Percentiles rank a stretch among this genome's conserved stretches.
These are phyloP conservation scores for Corymbia maculata DNA, from an alignment of 345 rosid species.

Conservation along the genomic window DNA sequence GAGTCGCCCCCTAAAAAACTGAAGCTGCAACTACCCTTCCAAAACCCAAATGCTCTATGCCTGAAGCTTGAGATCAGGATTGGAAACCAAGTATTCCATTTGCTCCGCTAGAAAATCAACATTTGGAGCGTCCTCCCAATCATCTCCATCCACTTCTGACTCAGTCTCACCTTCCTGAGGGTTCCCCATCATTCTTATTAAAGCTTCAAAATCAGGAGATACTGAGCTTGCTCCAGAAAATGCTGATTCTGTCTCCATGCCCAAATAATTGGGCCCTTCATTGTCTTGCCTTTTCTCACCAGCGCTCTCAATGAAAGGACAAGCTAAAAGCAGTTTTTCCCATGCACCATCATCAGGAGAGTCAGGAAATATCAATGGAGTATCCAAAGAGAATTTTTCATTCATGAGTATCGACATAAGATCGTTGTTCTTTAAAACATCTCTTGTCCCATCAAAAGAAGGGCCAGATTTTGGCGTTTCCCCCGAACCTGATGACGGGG, in stretches of 20 bases:
- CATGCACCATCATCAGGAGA: constrained; percentile 63
- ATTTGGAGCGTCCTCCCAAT: constrained; percentile 21
- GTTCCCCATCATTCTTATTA: constrained; percentile 42
- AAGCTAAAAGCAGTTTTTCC: constrained; percentile 59
- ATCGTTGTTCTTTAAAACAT: constrained; percentile 52
- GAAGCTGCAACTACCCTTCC: background rate
- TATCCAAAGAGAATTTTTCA: constrained; percentile 30
- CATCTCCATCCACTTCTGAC: constrained; percentile 15
- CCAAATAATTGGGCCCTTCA: constrained; percentile 14
- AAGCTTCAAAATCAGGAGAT: constrained; percentile 25
- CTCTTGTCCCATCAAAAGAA: constrained; percentile 33
- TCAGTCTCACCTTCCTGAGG: constrained; percentile 14
- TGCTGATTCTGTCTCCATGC: constrained; percentile 20
- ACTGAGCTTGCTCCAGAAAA: constrained; percentile 13
- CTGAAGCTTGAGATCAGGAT: background rate
- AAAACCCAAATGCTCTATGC: background rate
- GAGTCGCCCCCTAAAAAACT: background rate
- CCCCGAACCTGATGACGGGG: constrained; percentile 5
- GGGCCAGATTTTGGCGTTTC: constrained; percentile 12
- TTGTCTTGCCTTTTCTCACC: constrained; percentile 18
- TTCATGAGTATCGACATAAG: constrained; percentile 60
- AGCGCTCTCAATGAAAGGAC: constrained; percentile 21
- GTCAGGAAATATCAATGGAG: constrained; percentile 58
- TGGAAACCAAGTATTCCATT: constrained; percentile 40
- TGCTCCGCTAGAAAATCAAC: constrained; percentile 48